phyloP scores from a whole-genome alignment of 306 rosid species.

The Quillaja saponaria region DNA sequence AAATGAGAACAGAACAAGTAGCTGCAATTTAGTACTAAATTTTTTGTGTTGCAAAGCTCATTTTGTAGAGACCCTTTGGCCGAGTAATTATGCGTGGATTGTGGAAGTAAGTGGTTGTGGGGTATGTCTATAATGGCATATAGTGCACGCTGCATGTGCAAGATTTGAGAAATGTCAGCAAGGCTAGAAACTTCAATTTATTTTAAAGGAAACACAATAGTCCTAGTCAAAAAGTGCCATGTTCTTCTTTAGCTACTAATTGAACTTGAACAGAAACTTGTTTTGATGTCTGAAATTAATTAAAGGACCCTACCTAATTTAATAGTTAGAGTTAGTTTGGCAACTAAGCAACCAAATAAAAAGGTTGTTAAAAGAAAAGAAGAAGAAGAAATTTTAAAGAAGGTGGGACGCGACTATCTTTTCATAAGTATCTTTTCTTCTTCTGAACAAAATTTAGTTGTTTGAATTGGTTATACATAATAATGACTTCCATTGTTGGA shows the following conservation, averaged over 20 bases:
- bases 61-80: slow-evolving; percentile 36
- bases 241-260: neutral
- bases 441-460: too few relatives aligned
- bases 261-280: neutral
- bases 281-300: slow-evolving; percentile 24
- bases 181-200: slow-evolving; percentile 23
- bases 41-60: slow-evolving; percentile 11
- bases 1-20: neutral
- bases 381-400: neutral
- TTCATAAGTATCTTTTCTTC: too few relatives aligned
- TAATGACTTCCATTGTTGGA: neutral
- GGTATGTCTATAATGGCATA: slow-evolving; percentile 39
- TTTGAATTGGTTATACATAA: too few relatives aligned
- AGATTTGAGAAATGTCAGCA: slow-evolving; percentile 32
- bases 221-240: slow-evolving; percentile 35
- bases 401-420: slow-evolving; percentile 2
- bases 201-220: neutral
- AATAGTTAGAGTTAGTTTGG: slow-evolving; percentile 16
- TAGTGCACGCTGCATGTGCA: slow-evolving; percentile 58
- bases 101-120: slow-evolving; percentile 53
- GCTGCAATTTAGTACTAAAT: neutral
- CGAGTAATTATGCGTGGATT: slow-evolving; percentile 62
- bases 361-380: neutral
- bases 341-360: neutral
- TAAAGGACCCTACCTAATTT: slow-evolving; percentile 17